Evolutionary conservation across 257 asterid species (phyloP).

Genomic region (Ilex aquifolium): DNA sequence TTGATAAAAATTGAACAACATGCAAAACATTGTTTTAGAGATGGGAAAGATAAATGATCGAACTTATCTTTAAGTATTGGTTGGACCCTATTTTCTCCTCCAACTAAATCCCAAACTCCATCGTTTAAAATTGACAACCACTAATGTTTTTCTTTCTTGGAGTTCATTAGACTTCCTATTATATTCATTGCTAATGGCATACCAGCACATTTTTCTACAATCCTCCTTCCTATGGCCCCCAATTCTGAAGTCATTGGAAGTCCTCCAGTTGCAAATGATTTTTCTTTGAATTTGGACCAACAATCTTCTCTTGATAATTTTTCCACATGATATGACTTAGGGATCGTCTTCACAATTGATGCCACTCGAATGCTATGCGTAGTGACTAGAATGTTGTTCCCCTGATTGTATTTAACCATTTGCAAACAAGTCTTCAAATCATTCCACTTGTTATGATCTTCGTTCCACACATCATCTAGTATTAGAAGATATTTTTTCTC

Average conservation of each 20-base stretch:
- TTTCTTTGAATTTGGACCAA: not conserved
- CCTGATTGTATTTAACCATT: not conserved
- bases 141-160: constrained; percentile 3
- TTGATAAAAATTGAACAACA: too few relatives aligned
- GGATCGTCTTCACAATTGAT: too few relatives aligned
- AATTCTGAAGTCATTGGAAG: constrained; percentile 5
- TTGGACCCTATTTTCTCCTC: not conserved
- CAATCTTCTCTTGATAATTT: not conserved
- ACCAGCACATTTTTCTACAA: constrained; percentile 26
- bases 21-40: too few relatives aligned
- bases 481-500: too few relatives aligned
- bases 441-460: too few relatives aligned
- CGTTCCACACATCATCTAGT: too few relatives aligned
- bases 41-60: too few relatives aligned
- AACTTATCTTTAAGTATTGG: too few relatives aligned
- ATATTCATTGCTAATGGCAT: constrained; percentile 29
- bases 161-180: constrained; percentile 21
- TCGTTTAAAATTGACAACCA: constrained; percentile 12
- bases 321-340: too few relatives aligned
- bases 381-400: not conserved
- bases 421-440: not conserved
- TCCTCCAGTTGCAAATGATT: not conserved
- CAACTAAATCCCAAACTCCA: constrained; percentile 1
- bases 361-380: too few relatives aligned
- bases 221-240: constrained; percentile 9